Percentiles rank a stretch among this genome's conserved stretches.
These are phyloP conservation scores for Agaricus subrufescens DNA, from an alignment of 768 basidiomycete species.

Conservation along the genomic window DNA sequence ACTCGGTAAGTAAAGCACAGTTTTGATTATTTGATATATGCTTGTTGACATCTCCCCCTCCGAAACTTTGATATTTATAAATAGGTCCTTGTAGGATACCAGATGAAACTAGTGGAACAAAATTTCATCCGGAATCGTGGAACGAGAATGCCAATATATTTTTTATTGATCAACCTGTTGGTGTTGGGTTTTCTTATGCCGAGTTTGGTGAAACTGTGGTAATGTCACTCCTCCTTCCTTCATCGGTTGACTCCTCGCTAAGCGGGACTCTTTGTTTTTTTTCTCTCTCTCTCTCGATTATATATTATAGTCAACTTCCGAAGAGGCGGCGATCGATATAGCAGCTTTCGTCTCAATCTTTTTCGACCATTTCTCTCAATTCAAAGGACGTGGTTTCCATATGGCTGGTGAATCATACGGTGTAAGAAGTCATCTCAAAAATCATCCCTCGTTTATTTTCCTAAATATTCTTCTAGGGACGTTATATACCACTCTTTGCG, in stretches of 20 bases:
- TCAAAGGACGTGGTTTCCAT: slow-evolving; percentile 62
- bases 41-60: too few relatives aligned
- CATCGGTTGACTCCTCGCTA: too few relatives aligned
- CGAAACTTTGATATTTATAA: too few relatives aligned
- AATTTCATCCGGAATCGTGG: slow-evolving; percentile 60
- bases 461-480: slow-evolving; percentile 37
- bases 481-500: slow-evolving; percentile 70
- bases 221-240: slow-evolving; percentile 13
- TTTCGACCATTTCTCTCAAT: slow-evolving; percentile 67
- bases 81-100: slow-evolving; percentile 65
- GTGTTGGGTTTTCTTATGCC: slow-evolving; percentile 60
- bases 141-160: slow-evolving; percentile 64
- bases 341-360: slow-evolving; percentile 69
- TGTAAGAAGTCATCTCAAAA: neutral
- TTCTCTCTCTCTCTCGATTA: too few relatives aligned
- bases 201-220: slow-evolving; percentile 61
- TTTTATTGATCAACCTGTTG: slow-evolving; percentile 59
- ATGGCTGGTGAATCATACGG: slow-evolving; percentile 76
- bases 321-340: slow-evolving; percentile 66
- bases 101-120: slow-evolving; percentile 38
- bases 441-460: too few relatives aligned
- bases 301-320: slow-evolving; percentile 53
- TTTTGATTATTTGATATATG: too few relatives aligned
- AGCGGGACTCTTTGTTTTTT: too few relatives aligned
- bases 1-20: slow-evolving; percentile 14